phyloP scores from a whole-genome alignment of 768 basidiomycete species.

The Cystofilobasidium bisporidii region DNA sequence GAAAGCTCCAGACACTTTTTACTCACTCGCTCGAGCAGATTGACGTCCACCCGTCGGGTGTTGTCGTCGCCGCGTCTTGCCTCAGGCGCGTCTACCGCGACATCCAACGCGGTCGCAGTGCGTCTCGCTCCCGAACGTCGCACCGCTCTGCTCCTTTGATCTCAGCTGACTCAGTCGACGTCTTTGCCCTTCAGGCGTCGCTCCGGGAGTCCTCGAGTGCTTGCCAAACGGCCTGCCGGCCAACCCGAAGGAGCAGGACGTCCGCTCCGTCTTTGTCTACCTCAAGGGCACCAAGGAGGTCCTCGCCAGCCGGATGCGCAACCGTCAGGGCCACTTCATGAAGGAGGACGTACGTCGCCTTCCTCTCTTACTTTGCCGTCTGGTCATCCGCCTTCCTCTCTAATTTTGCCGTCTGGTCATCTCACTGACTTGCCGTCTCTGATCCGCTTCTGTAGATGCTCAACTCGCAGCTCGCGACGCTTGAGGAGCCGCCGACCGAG shows the following conservation, averaged over 20 bases:
- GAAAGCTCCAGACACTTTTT: constrained; percentile 17
- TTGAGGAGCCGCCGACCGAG: constrained; percentile 18
- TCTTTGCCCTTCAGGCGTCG: background rate
- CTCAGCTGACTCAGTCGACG: no score
- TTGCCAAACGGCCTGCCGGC: constrained; percentile 18
- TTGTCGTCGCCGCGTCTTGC: constrained; percentile 23
- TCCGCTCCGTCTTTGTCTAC: constrained; percentile 24
- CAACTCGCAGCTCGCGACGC: constrained; percentile 24
- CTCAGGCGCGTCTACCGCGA: constrained; percentile 21
- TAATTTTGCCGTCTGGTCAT: no score
- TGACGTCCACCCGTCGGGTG: constrained; percentile 11
- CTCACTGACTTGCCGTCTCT: background rate
- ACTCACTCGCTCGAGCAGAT: constrained; percentile 8
- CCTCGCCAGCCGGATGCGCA: constrained; percentile 7
- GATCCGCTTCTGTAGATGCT: constrained; percentile 12
- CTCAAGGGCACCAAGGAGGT: constrained; percentile 19
- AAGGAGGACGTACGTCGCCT: background rate
- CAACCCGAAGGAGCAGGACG: background rate
- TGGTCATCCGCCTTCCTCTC: no score
- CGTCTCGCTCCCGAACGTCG: background rate
- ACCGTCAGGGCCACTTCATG: constrained; percentile 19
- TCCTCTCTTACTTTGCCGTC: no score
- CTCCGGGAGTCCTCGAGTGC: constrained; percentile 1
- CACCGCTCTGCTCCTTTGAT: background rate
- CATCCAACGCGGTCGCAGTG: constrained; percentile 20